Base-by-base conservation (phyloP, 2,329 filamentous ascomycete species). In the Alternaria sp. region DNA sequence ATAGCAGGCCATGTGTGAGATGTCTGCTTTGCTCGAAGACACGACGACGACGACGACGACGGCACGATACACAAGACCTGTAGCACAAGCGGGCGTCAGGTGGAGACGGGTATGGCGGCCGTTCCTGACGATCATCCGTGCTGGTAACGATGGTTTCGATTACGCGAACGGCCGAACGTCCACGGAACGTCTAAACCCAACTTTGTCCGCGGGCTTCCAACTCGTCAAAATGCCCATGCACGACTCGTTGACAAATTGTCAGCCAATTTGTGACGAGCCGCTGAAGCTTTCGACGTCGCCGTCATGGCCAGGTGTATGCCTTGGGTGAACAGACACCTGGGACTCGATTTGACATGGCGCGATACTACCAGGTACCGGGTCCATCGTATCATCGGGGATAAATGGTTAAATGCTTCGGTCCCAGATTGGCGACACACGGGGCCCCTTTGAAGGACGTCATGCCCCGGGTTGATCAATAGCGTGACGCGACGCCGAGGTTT, bases 341-440 rank as follows among this genome's bases (percentile, higher is more conserved):
- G 14, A 41, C 14, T 23, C 28, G 49, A 55, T 44, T 55, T 43
- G 15, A 55, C n/a, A 55, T 55, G 53, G 53, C 53, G 53, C 37
- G 23, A 26, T 53, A 21, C 49, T 55, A 30, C 56, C 60, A 54
- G 58, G 25, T 33, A 60, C 60, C 33, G 14, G 60, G 56, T 51
- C 30, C 21, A 49, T 47, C 21, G 33, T 12, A 63, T 50, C 21
- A 28, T 18, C 26, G 25, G 44, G 30, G 49, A 55, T 14, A 28
- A 55, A 33, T 49, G 43, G 33, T 26, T 54, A 44, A 60, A 60
- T 45, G 26, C 55, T 55, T 44, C 50, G 50, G 55, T 60, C 49
- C 56, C 56, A 63, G 56, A 63, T 60, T 63, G 30, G 50, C 44
- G 60, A 55, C 49, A 60, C 47, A 63, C 55, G 28, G 23, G 23